Base-by-base conservation (phyloP, 2,329 filamentous ascomycete species). In the Alternaria longipes region DNA sequence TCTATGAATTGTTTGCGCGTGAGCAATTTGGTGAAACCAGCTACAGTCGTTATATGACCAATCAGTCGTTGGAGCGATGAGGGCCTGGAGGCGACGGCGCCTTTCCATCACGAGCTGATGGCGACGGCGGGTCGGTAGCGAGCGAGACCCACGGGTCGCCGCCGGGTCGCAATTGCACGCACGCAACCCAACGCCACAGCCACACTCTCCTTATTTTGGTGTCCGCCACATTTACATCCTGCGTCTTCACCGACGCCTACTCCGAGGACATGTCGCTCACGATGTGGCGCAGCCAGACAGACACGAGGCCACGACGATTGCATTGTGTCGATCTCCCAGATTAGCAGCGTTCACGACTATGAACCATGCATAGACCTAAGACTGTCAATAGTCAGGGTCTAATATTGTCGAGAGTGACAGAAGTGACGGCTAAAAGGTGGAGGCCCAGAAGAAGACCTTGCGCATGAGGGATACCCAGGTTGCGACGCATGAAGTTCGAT, bases 401-500 rank as follows among this genome's bases (percentile, higher is more conserved):
- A 44, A 30, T 59, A 52, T 44, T 53, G 22, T 57, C 28, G 28
- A 22, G 45, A 5, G 47, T 44, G 38, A 40, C 36, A 46, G 54
- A 54, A 44, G 12, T 52, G 36, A 60, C 46, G 57, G 57, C 22
- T 65, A 58, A 62, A 61, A 51, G 30, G 44, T 32, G 46, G 50
- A 41, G 36, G 53, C 47, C 67, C 64, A 65, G 20, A 20, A 67
- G 68, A 70, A 69, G 59, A 64, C 42, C 45, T 59, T 54, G 62
- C 55, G 67, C 65, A 68, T 61, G 55, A 65, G 60, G 58, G 64
- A 58, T 63, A 54, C 51, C 60, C 54, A 59, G 55, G 34, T 34
- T 59, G 53, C 41, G 24, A 59, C 58, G 64, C 66, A 68, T 68
- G 60, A 67, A 64, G 44, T 57, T 55, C 32, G 62, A 65, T 61